Conservation (phyloP, 768 basidiomycete species). For the Leccinum subgranulosum region DNA sequence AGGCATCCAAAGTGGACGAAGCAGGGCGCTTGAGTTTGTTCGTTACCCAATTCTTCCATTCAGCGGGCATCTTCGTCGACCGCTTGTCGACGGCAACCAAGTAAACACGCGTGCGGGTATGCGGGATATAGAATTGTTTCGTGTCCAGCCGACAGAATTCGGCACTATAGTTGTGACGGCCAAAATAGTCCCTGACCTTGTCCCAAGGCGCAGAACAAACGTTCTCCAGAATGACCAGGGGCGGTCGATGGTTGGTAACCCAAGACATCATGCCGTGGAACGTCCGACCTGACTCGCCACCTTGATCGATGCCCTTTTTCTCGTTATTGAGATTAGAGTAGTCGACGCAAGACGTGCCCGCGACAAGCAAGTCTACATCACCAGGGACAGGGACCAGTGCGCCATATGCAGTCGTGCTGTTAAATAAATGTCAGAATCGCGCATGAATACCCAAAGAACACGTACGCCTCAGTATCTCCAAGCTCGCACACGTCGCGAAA, state of each 20-base stretch:
- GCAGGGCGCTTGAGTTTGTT: constrained; percentile 75
- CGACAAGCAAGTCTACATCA: constrained; percentile 85
- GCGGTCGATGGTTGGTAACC: constrained; percentile 83
- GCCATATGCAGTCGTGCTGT: constrained; percentile 90
- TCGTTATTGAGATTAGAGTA: constrained; percentile 95
- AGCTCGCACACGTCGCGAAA: constrained; percentile 95
- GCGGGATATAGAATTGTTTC: constrained; percentile 91
- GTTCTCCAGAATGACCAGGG: constrained; percentile 92
- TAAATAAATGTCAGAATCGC: constrained; percentile 5
- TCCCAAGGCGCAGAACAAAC: constrained; percentile 90
- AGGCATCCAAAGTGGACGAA: constrained; percentile 86
- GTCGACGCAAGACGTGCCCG: constrained; percentile 95
- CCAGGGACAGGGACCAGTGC: constrained; percentile 82
- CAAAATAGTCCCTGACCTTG: constrained; percentile 72
- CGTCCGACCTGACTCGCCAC: constrained; percentile 91
- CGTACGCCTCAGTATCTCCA: constrained; percentile 73
- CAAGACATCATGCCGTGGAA: constrained; percentile 95
- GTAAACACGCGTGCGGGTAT: constrained; percentile 90
- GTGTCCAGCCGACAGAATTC: constrained; percentile 69
- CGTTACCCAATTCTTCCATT: constrained; percentile 64
- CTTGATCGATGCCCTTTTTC: constrained; percentile 84
- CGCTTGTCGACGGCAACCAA: constrained; percentile 74
- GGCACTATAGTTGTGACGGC: constrained; percentile 72
- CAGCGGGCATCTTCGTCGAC: constrained; percentile 53
- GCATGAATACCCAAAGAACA: constrained; percentile 1